Evolutionary conservation across 208 protist genomes (phyloP).

Genomic region (Leishmania mexicana): DNA sequence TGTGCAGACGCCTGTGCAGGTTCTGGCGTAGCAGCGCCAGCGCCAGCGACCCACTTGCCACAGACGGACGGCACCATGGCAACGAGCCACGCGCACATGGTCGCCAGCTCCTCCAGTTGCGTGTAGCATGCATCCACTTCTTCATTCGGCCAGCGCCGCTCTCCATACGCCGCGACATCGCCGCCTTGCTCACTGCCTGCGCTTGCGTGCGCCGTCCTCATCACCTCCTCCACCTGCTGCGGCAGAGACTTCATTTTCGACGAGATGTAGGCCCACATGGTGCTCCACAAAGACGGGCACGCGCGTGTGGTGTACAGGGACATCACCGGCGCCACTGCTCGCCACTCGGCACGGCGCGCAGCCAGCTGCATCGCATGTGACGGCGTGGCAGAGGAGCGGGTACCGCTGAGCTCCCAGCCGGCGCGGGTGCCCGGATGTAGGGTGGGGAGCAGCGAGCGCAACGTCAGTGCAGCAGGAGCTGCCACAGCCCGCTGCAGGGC

Average conservation of each 20-base stretch:
- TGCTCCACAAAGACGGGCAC: constrained; percentile 3
- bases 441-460: constrained; percentile 4
- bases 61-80: background rate
- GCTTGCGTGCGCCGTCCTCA: background rate
- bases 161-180: background rate
- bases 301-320: background rate
- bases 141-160: background rate
- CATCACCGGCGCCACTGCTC: constrained; percentile 17
- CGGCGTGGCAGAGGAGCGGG: background rate
- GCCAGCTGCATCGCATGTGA: background rate
- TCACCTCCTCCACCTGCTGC: background rate
- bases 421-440: background rate
- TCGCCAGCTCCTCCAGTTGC: constrained; percentile 14
- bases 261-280: constrained; percentile 10
- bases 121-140: background rate
- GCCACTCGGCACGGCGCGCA: constrained; percentile 12
- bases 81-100: constrained; percentile 26
- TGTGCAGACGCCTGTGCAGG: background rate
- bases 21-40: background rate
- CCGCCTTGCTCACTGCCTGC: background rate
- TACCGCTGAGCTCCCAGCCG: background rate
- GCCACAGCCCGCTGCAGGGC: constrained; percentile 18
- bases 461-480: constrained; percentile 6
- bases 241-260: constrained; percentile 16
- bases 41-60: background rate